A percentile compares a stretch with the other conserved stretches of the same genome.
These are phyloP conservation scores for Candida ipomoeae DNA, from an alignment of 805 yeast species.

Conservation along the genomic window DNA sequence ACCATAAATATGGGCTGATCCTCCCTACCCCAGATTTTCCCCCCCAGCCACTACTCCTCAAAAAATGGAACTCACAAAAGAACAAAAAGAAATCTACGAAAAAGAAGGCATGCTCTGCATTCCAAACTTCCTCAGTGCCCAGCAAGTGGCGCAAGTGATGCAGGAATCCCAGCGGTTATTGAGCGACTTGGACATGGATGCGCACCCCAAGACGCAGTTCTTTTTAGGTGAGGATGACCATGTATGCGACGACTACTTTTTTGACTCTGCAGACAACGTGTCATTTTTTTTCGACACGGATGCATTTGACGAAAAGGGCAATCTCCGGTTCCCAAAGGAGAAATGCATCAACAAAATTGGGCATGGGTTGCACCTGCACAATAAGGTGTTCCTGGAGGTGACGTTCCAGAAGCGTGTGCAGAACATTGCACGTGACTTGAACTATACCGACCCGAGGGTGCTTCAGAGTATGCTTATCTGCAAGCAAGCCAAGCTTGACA, in stretches of 20 bases:
- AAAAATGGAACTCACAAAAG: slow-evolving; percentile 31
- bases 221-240: slow-evolving; percentile 58
- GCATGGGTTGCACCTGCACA: slow-evolving; percentile 64
- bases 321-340: slow-evolving; percentile 48
- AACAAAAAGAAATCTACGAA: slow-evolving; percentile 49
- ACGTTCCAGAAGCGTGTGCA: slow-evolving; percentile 51
- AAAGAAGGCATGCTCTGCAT: slow-evolving; percentile 60
- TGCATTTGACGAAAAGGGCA: slow-evolving; percentile 55
- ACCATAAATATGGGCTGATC: too few species aligned
- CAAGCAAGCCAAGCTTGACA: slow-evolving; percentile 52
- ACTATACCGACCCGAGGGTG: slow-evolving; percentile 62
- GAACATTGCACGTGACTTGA: slow-evolving; percentile 49
- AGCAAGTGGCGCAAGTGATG: slow-evolving; percentile 39
- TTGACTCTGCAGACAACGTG: slow-evolving; percentile 65
- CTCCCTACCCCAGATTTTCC: not conserved
- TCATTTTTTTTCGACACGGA: slow-evolving; percentile 68
- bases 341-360: slow-evolving; percentile 73
- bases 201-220: slow-evolving; percentile 69
- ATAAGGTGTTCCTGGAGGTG: slow-evolving; percentile 43
- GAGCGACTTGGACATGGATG: slow-evolving; percentile 44
- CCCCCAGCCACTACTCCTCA: not conserved
- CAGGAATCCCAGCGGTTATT: slow-evolving; percentile 44
- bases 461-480: slow-evolving; percentile 76
- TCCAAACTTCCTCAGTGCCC: slow-evolving; percentile 46
- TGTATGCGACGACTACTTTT: slow-evolving; percentile 69